These are phyloP conservation scores for Leucocoprinus leucothites DNA, from an alignment of 768 basidiomycete species.

Conservation along the genomic window DNA sequence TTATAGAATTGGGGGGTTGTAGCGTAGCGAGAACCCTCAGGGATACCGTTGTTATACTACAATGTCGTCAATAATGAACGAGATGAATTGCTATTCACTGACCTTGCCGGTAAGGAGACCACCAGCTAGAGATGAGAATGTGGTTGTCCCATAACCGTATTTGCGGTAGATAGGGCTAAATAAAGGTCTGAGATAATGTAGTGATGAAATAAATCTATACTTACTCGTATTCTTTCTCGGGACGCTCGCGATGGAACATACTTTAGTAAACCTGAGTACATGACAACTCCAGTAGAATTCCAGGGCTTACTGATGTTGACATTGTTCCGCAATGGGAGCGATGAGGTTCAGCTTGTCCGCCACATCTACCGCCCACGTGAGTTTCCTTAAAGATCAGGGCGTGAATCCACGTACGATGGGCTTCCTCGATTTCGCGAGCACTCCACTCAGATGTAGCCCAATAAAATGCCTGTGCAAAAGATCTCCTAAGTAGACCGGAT, in stretches of 20 bases:
- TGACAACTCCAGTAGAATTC: too few species aligned
- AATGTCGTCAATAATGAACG: background rate
- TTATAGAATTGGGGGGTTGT: constrained; percentile 53
- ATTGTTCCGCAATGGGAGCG: constrained; percentile 74
- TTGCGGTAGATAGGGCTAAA: constrained; percentile 59
- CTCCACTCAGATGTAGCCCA: constrained; percentile 81
- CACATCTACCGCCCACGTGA: constrained; percentile 39
- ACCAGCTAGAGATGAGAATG: constrained; percentile 67
- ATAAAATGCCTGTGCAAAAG: constrained; percentile 44
- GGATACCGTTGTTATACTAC: constrained; percentile 75
- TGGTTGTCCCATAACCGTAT: constrained; percentile 67
- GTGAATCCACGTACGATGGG: constrained; percentile 40
- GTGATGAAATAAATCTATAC: constrained; percentile 13
- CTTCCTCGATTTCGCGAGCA: constrained; percentile 66
- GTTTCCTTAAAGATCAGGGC: too few species aligned
- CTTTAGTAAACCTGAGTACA: constrained; percentile 29
- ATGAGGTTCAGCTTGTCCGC: constrained; percentile 64
- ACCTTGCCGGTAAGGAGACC: constrained; percentile 80
- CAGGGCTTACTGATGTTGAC: constrained; percentile 54
- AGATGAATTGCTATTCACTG: background rate
- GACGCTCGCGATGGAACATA: constrained; percentile 75
- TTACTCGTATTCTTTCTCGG: constrained; percentile 74
- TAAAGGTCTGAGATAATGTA: background rate
- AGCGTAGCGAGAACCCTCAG: constrained; percentile 65
- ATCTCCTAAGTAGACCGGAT: too few species aligned